phyloP scores from a whole-genome alignment of 164 flowering plant genomes.

The Liriodendron chinense region DNA sequence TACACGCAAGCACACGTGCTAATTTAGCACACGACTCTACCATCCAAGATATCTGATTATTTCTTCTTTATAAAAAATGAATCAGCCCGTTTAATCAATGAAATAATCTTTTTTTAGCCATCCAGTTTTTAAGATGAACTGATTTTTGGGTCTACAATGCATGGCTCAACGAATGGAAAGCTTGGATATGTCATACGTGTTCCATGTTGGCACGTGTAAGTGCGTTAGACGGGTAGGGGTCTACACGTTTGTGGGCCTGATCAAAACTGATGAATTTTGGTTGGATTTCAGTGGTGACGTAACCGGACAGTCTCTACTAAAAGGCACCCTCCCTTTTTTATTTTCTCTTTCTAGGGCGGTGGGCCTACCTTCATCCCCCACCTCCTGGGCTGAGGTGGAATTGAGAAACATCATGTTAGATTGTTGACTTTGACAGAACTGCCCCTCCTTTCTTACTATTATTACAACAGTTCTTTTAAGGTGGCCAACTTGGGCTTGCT shows the following conservation, averaged over 20 bases:
- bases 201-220: background rate
- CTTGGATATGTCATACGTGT: background rate
- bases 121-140: too few species aligned
- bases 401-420: background rate
- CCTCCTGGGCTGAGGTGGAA: background rate
- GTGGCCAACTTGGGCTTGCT: too few species aligned
- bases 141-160: too few species aligned
- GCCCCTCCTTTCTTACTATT: background rate
- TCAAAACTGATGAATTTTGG: background rate
- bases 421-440: background rate
- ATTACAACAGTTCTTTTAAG: too few species aligned
- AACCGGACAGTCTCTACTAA: conserved; percentile 15
- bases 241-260: background rate
- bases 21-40: background rate
- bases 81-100: background rate
- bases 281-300: conserved; percentile 19
- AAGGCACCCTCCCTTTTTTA: background rate
- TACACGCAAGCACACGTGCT: background rate
- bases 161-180: background rate
- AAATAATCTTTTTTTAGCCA: background rate
- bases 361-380: background rate
- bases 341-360: background rate
- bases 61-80: too few species aligned
- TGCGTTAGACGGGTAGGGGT: background rate
- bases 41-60: background rate